These are phyloP conservation scores for Lagerstroemia speciosa DNA, from an alignment of 345 rosid genomes.

Conservation along the genomic window DNA sequence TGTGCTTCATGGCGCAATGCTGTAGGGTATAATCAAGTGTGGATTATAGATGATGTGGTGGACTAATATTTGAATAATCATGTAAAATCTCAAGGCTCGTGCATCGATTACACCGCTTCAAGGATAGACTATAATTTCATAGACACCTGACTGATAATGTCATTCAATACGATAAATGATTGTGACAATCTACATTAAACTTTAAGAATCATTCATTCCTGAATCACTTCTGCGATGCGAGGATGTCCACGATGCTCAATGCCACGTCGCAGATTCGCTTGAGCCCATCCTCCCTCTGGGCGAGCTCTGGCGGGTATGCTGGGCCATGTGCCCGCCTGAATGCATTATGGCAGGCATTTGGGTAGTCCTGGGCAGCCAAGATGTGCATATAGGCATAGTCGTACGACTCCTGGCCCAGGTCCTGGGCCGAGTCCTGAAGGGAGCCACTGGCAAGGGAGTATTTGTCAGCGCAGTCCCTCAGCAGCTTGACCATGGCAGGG, in stretches of 20 bases:
- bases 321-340: constrained; percentile 37
- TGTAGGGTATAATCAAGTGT: too few relatives aligned
- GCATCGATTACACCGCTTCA: too few relatives aligned
- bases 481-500: constrained; percentile 24
- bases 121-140: too few relatives aligned
- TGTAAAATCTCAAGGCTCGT: too few relatives aligned
- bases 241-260: constrained; percentile 48
- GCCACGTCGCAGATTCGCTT: constrained; percentile 64
- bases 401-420: constrained; percentile 42
- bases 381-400: constrained; percentile 68
- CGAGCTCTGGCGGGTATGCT: constrained; percentile 56
- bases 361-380: constrained; percentile 64
- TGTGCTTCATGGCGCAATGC: too few relatives aligned
- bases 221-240: constrained; percentile 11
- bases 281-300: constrained; percentile 49
- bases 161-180: not conserved
- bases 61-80: too few relatives aligned
- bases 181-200: not conserved
- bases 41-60: too few relatives aligned
- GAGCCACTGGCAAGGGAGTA: constrained; percentile 51
- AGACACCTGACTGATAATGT: too few relatives aligned
- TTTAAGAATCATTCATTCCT: not conserved
- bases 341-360: constrained; percentile 50
- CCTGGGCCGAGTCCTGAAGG: constrained; percentile 34
- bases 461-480: constrained; percentile 61